Evolutionary conservation across 164 flowering plant genomes (phyloP).

Genomic region (Vitis amurensis): DNA sequence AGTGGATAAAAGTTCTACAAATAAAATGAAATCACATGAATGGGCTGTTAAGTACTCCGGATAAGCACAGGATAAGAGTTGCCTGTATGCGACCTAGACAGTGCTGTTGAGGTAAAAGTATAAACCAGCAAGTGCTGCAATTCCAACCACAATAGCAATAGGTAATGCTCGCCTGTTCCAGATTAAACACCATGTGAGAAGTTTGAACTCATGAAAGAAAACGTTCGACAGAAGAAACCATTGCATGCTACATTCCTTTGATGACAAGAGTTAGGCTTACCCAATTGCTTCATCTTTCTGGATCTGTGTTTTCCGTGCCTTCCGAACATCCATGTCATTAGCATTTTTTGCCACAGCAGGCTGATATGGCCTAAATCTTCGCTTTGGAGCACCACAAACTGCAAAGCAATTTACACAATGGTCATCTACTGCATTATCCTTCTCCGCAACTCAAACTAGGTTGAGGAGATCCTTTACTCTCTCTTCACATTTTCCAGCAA

Average conservation of each 20-base stretch:
- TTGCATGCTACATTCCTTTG: not conserved
- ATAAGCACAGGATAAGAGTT: not conserved
- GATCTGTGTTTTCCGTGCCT: slow-evolving; percentile 74
- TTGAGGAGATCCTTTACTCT: too few relatives aligned
- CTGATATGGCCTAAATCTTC: slow-evolving; percentile 74
- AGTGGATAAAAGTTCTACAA: not conserved
- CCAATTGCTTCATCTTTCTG: slow-evolving; percentile 87
- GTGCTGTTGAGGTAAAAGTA: slow-evolving; percentile 79
- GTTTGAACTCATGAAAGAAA: not conserved
- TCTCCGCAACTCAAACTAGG: too few relatives aligned
- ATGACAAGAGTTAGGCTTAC: slow-evolving; percentile 28
- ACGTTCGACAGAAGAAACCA: too few relatives aligned
- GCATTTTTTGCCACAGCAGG: slow-evolving; percentile 65
- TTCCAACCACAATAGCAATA: slow-evolving; percentile 67
- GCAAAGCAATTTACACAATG: slow-evolving; percentile 18
- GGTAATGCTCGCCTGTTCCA: slow-evolving; percentile 74
- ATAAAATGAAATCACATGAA: slow-evolving; percentile 5
- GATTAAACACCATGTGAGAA: not conserved
- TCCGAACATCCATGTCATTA: slow-evolving; percentile 58
- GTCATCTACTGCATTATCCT: too few relatives aligned
- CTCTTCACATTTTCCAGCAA: too few relatives aligned
- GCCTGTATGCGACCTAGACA: slow-evolving; percentile 20
- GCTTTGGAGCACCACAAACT: slow-evolving; percentile 97
- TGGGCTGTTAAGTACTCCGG: not conserved
- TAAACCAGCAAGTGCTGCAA: slow-evolving; percentile 60